Percentiles rank a stretch among this genome's conserved stretches.
These are phyloP conservation scores for Tilletia horrida DNA, from an alignment of 1,284 basidiomycete genomes.

Conservation along the genomic window DNA sequence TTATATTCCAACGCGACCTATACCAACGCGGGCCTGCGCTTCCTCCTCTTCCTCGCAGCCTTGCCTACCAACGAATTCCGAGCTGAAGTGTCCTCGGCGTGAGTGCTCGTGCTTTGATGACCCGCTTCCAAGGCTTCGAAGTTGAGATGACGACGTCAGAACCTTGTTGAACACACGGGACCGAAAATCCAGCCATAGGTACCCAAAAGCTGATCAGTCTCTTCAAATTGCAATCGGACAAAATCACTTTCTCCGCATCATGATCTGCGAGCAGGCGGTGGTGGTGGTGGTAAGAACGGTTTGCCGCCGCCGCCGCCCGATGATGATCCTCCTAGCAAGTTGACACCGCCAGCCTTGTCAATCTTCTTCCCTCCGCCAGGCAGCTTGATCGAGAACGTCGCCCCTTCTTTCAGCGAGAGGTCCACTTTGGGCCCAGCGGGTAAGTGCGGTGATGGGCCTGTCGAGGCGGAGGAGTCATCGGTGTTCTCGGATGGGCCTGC, in stretches of 20 bases:
- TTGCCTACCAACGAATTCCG: no score
- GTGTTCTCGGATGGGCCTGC: slow-evolving; percentile 26
- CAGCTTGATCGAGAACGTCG: slow-evolving; percentile 66
- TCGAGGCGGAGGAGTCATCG: slow-evolving; percentile 36
- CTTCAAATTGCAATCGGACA: no score
- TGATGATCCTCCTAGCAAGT: background rate
- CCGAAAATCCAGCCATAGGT: no score
- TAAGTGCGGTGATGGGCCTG: slow-evolving; percentile 48
- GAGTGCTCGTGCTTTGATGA: no score
- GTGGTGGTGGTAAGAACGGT: slow-evolving; percentile 15
- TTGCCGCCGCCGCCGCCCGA: background rate
- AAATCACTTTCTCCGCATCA: background rate
- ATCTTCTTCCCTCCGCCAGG: slow-evolving; percentile 14
- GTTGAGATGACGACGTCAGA: no score
- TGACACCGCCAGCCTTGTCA: background rate
- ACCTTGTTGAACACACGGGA: no score
- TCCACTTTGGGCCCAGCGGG: slow-evolving; percentile 76
- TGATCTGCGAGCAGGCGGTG: slow-evolving; percentile 3
- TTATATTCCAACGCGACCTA: no score
- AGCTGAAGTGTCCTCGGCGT: no score
- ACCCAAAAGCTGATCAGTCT: no score
- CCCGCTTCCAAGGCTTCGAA: no score
- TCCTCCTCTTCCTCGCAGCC: no score
- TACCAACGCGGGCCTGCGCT: no score
- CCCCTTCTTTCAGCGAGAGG: slow-evolving; percentile 90